Base-by-base conservation (phyloP, 2,329 filamentous ascomycete genomes). In the Pyrenophora tritici-repentis region DNA sequence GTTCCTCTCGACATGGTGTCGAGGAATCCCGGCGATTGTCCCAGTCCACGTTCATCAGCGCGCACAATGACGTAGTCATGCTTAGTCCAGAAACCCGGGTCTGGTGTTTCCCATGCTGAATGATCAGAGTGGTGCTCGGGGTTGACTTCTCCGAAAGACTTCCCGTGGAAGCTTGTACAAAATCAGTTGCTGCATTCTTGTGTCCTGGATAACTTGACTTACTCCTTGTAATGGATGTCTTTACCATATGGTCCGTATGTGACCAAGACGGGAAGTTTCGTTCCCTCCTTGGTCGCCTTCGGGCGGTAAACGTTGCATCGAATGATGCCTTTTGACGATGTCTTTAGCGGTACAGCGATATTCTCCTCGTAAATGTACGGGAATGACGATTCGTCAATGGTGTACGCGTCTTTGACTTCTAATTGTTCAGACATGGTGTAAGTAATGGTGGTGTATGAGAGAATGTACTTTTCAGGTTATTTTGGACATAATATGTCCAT, bases 241-340 rank as follows among this genome's bases (percentile, higher is more conserved):
- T 90, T 90, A 38, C 87, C 87, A 56, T 90, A 90, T 0, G 87
- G 87, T 0, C 87, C 87, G 57, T 90, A 90, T 0, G 86, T 90
- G 2, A 87, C 82, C 7, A 90, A 68, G 0, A 88, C 86, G 0
- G 87, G 87, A 17, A 78, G 78, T 54, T 68, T 75, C 8, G 56
- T 43, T 4, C 59, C 55, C 3, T 63, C 51, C 17, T 75, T 68
- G 3, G 65, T 61, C 6, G 55, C 50, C 40, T 78, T 80, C 1
- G 79, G 79, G 2, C 79, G 71, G 56, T 81, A 83, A 2, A 82
- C 75, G 63, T 82, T 83, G 62, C 73, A 77, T 9, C 80, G 68
- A 3, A 82, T 73, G 2, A 79, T 66, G 3, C 77, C 75, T 32
- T 71, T 61, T 1, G 61, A 61, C 5, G 61, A 62, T 32, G 63